Conservation (phyloP, 352 stramenopile genomes). For the Hyphochytrium catenoides region DNA sequence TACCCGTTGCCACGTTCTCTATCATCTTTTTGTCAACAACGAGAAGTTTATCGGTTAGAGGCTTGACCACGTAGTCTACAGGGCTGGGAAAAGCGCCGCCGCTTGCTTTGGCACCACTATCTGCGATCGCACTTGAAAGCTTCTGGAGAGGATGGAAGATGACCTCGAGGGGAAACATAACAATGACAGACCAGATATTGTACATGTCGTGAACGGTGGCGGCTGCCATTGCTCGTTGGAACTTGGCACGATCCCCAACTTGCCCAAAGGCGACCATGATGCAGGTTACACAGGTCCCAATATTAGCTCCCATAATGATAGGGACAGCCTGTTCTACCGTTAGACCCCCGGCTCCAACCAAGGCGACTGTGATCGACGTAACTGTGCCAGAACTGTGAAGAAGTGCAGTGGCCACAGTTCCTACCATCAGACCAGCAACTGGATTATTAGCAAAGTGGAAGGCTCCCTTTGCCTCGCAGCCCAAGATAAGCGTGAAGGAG, state of each 20-base stretch:
- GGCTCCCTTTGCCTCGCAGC: constrained; percentile 13
- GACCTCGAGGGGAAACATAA: constrained; percentile 20
- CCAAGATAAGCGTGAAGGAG: constrained; percentile 16
- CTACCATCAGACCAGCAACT: constrained; percentile 17
- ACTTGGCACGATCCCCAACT: constrained; percentile 21
- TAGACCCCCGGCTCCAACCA: constrained; percentile 17
- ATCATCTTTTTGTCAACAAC: constrained; percentile 10
- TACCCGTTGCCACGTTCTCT: constrained; percentile 14
- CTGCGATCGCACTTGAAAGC: constrained; percentile 13
- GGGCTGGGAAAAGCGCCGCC: constrained; percentile 6
- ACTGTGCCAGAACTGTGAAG: constrained; percentile 20
- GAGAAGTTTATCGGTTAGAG: constrained; percentile 5
- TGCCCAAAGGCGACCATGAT: constrained; percentile 46
- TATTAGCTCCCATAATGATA: constrained; percentile 58
- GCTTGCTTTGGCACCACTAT: not conserved
- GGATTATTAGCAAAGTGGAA: constrained; percentile 17
- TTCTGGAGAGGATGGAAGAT: constrained; percentile 14
- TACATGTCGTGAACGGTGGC: constrained; percentile 17
- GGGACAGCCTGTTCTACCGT: constrained; percentile 27
- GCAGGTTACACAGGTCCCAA: constrained; percentile 35
- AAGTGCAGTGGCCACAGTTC: constrained; percentile 17
- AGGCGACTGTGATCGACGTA: constrained; percentile 20
- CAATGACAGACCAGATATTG: constrained; percentile 29
- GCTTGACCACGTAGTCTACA: constrained; percentile 7
- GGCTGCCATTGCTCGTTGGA: constrained; percentile 13